These are phyloP conservation scores for Fusarium xyrophilum DNA, from an alignment of 2,329 filamentous ascomycete species.

Conservation along the genomic window DNA sequence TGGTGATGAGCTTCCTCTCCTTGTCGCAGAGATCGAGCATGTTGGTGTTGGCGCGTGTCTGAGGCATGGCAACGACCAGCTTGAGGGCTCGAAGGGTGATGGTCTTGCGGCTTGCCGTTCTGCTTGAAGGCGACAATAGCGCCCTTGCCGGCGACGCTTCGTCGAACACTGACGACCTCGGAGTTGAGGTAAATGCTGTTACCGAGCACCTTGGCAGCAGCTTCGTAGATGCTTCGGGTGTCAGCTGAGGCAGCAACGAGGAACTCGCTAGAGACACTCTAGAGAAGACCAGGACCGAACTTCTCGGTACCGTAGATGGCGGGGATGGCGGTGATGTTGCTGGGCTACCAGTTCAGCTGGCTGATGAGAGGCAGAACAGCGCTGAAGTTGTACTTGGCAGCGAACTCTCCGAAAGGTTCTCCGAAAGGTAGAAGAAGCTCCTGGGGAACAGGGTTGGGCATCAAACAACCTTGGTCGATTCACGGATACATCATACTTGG, in stretches of 20 bases:
- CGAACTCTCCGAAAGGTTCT: slow-evolving; percentile 29
- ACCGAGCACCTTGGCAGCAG: slow-evolving; percentile 7
- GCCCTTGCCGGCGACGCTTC: neutral
- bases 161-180: neutral
- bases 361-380: slow-evolving; percentile 17
- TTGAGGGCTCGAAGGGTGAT: slow-evolving; percentile 18
- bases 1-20: slow-evolving; percentile 22
- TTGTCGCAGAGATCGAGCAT: neutral
- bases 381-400: slow-evolving; percentile 20
- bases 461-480: slow-evolving; percentile 32
- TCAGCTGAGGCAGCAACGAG: slow-evolving; percentile 15
- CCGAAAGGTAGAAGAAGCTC: slow-evolving; percentile 31
- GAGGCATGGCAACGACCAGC: slow-evolving; percentile 29
- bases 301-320: slow-evolving; percentile 33
- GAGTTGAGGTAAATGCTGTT: slow-evolving; percentile 16
- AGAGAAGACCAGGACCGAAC: slow-evolving; percentile 22
- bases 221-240: slow-evolving; percentile 17
- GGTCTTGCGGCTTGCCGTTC: neutral
- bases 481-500: slow-evolving; percentile 33
- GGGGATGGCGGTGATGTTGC: slow-evolving; percentile 21
- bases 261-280: slow-evolving; percentile 11
- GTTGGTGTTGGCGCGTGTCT: slow-evolving; percentile 15
- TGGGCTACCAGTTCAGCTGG: slow-evolving; percentile 32
- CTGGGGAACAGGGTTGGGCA: slow-evolving; percentile 24
- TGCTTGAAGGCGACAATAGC: slow-evolving; percentile 8